These are phyloP conservation scores for Ascodesmis nigricans DNA, from an alignment of 495 filamentous ascomycete species.

Conservation along the genomic window DNA sequence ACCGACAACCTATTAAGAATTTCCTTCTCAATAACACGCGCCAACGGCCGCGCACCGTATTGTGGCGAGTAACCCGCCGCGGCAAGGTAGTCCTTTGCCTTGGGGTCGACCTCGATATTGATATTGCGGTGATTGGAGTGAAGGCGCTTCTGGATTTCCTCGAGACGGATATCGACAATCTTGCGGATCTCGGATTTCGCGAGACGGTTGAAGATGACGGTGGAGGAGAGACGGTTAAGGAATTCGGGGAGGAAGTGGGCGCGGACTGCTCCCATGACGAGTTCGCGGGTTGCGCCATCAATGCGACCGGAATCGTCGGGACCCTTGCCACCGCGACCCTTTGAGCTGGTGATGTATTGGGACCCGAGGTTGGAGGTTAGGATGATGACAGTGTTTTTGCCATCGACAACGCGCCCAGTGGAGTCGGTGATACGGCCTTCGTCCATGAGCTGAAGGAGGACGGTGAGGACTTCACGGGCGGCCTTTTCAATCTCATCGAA, in stretches of 20 bases:
- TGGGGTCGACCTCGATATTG: constrained; percentile 46
- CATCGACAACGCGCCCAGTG: constrained; percentile 83
- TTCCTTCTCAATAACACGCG: constrained; percentile 82
- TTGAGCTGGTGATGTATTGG: constrained; percentile 67
- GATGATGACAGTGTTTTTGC: constrained; percentile 93
- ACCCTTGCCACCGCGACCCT: constrained; percentile 24
- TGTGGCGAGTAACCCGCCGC: constrained; percentile 75
- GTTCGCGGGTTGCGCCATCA: constrained; percentile 62
- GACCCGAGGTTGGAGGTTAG: constrained; percentile 97
- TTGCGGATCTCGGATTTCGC: constrained; percentile 68
- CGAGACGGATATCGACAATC: constrained; percentile 81
- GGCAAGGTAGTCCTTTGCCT: constrained; percentile 78
- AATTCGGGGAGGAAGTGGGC: constrained; percentile 97
- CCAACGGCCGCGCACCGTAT: constrained; percentile 77
- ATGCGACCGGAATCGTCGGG: constrained; percentile 37
- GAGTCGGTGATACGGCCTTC: constrained; percentile 97
- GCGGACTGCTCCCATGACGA: constrained; percentile 72
- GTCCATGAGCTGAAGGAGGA: constrained; percentile 94
- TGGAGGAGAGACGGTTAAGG: constrained; percentile 84
- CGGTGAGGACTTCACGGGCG: constrained; percentile 90
- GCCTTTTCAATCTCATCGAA: constrained; percentile 98
- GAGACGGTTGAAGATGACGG: constrained; percentile 96
- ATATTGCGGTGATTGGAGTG: constrained; percentile 61
- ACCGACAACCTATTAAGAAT: constrained; percentile 83
- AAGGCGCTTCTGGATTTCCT: constrained; percentile 78